A percentile compares a stretch with the other conserved stretches of the same genome.
Evolutionary conservation across 495 filamentous ascomycete species (phyloP).

Genomic region (Aspergillus olivimuriae): DNA sequence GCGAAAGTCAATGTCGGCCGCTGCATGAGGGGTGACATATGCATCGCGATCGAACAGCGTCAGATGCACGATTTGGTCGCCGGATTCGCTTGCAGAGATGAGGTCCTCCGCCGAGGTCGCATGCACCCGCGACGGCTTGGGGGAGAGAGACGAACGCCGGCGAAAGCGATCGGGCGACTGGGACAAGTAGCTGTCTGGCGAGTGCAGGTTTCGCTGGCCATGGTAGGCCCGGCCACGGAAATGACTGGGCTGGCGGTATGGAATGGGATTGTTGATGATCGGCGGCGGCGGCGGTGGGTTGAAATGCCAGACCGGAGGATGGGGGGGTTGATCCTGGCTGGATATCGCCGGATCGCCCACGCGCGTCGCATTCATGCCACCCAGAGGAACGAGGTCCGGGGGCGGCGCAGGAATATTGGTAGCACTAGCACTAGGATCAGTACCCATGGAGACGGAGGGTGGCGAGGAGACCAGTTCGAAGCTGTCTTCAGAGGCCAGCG

Average conservation of each 20-base stretch:
- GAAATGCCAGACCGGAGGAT: background rate
- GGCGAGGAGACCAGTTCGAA: slow-evolving; percentile 1
- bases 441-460: background rate
- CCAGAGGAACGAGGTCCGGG: background rate
- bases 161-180: background rate
- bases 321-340: background rate
- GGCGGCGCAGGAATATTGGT: background rate
- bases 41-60: background rate
- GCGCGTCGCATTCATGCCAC: background rate
- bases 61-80: background rate
- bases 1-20: background rate
- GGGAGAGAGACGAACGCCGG: too few relatives aligned
- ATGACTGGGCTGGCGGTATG: too few relatives aligned
- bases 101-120: slow-evolving; percentile 1
- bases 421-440: background rate
- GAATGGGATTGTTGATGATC: background rate
- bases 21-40: slow-evolving; percentile 1
- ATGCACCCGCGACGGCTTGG: too few relatives aligned
- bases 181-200: background rate
- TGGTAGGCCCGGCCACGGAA: background rate
- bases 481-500: background rate
- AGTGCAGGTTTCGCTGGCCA: background rate
- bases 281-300: background rate
- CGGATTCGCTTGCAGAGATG: background rate
- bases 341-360: background rate